These are phyloP conservation scores for Yamadazyma diospyri DNA, from an alignment of 1,139 yeast species.

Conservation along the genomic window DNA sequence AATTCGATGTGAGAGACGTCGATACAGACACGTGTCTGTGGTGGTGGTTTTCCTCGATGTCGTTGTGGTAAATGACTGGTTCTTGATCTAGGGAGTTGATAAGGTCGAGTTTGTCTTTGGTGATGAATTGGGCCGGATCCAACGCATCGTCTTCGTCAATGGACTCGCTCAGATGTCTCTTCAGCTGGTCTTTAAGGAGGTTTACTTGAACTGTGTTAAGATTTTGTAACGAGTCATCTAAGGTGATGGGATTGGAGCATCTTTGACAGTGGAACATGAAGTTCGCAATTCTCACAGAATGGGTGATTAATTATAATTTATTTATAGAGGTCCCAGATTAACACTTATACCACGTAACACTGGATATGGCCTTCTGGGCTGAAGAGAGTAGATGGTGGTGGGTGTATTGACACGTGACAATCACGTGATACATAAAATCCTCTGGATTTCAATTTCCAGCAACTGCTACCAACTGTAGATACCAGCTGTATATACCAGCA, in stretches of 20 bases:
- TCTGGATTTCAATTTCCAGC: no score
- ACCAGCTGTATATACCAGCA: no score
- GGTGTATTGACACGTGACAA: no score
- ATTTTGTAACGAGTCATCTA: conserved; percentile 28
- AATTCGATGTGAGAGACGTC: conserved; percentile 21
- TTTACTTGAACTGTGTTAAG: conserved; percentile 33
- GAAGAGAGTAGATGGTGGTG: no score
- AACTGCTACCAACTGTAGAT: no score
- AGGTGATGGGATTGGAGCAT: conserved; percentile 29
- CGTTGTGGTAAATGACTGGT: conserved; percentile 20
- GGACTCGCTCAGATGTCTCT: conserved; percentile 1
- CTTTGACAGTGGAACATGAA: conserved; percentile 25
- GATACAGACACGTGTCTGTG: conserved; percentile 16
- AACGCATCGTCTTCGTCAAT: conserved; percentile 14
- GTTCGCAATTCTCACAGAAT: no score
- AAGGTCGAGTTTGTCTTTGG: conserved; percentile 29
- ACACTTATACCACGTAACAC: no score
- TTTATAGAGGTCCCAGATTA: no score
- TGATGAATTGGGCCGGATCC: conserved; percentile 30
- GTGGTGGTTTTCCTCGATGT: conserved; percentile 17
- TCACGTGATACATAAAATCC: no score
- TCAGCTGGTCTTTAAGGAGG: conserved; percentile 23
- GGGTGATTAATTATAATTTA: no score
- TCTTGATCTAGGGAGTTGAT: conserved; percentile 18
- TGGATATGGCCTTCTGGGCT: no score